These are phyloP conservation scores for Sarcomyxa edulis DNA, from an alignment of 768 basidiomycete species.

Conservation along the genomic window DNA sequence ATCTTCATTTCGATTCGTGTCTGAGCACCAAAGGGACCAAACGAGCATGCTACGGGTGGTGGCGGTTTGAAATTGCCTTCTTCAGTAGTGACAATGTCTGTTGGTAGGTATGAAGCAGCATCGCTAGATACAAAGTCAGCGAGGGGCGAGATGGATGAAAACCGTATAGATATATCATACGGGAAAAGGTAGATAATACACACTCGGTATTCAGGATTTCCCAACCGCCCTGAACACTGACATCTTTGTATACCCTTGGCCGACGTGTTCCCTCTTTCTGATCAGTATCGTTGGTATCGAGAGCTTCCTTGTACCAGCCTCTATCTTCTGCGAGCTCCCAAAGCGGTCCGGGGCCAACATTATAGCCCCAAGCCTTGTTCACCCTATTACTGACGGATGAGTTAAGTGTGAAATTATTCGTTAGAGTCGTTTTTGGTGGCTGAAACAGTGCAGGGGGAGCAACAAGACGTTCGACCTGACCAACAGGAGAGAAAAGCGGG, in stretches of 20 bases:
- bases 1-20: constrained; percentile 40
- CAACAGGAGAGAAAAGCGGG: constrained; percentile 48
- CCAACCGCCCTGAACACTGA: constrained; percentile 41
- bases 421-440: constrained; percentile 32
- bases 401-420: constrained; percentile 52
- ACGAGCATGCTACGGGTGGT: constrained; percentile 51
- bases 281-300: constrained; percentile 13
- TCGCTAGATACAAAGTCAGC: constrained; percentile 31
- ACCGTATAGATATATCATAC: neutral
- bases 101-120: constrained; percentile 55
- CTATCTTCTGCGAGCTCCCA: constrained; percentile 80
- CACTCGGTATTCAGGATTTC: constrained; percentile 42
- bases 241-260: constrained; percentile 50
- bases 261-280: constrained; percentile 37
- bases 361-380: constrained; percentile 68
- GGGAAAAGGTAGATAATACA: constrained; percentile 22
- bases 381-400: constrained; percentile 47
- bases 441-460: constrained; percentile 45
- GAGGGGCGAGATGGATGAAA: constrained; percentile 6
- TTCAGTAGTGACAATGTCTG: constrained; percentile 41
- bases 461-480: constrained; percentile 56
- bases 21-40: constrained; percentile 62
- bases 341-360: constrained; percentile 68
- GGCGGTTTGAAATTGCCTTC: constrained; percentile 47
- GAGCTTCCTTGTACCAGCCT: constrained; percentile 69